Percentiles rank a stretch among this genome's conserved stretches.
Conservation (phyloP, 164 flowering plant genomes). For the Magnolia kwangsiensis region DNA sequence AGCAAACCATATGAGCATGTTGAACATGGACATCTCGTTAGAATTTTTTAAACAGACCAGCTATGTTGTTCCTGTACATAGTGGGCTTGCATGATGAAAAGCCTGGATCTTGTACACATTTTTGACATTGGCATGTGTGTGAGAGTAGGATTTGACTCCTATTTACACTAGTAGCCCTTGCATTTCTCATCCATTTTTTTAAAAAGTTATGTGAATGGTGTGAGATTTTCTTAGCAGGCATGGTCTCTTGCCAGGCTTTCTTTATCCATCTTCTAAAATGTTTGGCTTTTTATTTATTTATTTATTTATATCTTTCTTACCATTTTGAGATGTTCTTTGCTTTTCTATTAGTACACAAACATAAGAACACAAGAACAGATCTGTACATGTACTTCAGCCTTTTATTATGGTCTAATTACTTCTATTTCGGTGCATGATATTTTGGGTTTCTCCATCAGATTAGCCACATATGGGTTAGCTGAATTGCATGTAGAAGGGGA, state of each 20-base stretch:
- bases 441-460: conserved; percentile 37
- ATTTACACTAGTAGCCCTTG: too few relatives aligned
- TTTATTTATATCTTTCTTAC: too few relatives aligned
- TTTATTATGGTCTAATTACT: not conserved
- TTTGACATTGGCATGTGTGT: not conserved
- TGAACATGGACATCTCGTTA: not conserved
- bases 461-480: conserved; percentile 71
- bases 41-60: not conserved
- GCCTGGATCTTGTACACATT: too few relatives aligned
- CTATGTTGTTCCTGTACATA: not conserved
- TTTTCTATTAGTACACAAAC: too few relatives aligned
- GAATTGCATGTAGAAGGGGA: conserved; percentile 91
- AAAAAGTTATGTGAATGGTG: too few relatives aligned
- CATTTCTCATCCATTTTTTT: too few relatives aligned
- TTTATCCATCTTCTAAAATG: not conserved
- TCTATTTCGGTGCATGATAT: conserved; percentile 7
- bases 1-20: not conserved
- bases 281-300: not conserved
- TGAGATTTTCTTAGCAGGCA: too few relatives aligned
- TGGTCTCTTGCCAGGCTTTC: not conserved
- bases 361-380: too few relatives aligned
- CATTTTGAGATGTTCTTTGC: too few relatives aligned
- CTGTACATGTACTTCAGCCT: not conserved
- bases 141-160: too few relatives aligned
- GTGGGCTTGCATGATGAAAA: not conserved